Conservation (phyloP, 768 basidiomycete genomes). For the Pleurotus tuoliensis region DNA sequence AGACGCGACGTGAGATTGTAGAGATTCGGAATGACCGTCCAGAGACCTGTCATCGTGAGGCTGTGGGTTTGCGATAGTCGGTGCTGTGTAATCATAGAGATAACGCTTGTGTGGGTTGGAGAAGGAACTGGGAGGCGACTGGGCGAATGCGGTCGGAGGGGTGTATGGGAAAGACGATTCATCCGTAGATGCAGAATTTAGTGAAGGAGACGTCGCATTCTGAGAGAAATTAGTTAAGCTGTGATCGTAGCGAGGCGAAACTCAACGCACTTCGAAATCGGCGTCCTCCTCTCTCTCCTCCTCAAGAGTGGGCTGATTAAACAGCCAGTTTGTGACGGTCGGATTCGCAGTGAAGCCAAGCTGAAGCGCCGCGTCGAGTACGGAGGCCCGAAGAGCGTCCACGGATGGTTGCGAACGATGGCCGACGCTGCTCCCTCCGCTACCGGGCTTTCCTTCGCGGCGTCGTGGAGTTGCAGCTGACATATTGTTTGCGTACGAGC, state of each 20-base stretch:
- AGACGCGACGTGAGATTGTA: neutral
- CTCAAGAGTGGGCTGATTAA: slow-evolving; percentile 54
- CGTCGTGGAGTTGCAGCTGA: too few species aligned
- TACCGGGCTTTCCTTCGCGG: neutral
- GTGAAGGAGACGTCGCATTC: slow-evolving; percentile 2
- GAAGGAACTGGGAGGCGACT: slow-evolving; percentile 11
- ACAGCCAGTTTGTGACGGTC: slow-evolving; percentile 69
- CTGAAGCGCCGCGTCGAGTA: slow-evolving; percentile 68
- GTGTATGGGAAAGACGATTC: slow-evolving; percentile 15
- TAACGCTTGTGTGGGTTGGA: neutral
- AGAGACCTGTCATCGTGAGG: neutral
- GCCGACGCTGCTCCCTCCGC: slow-evolving; percentile 32
- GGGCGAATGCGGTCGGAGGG: slow-evolving; percentile 12
- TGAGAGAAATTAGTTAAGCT: neutral
- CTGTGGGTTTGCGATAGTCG: neutral
- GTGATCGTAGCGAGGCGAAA: neutral
- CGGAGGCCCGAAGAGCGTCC: slow-evolving; percentile 62
- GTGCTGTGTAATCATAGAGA: neutral
- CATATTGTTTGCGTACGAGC: too few species aligned
- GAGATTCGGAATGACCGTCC: neutral
- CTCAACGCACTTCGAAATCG: neutral
- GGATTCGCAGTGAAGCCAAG: slow-evolving; percentile 59
- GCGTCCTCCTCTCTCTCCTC: slow-evolving; percentile 46
- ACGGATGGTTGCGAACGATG: slow-evolving; percentile 18
- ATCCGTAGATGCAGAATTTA: slow-evolving; percentile 10